These are phyloP conservation scores for Luffa acutangula DNA, from an alignment of 306 rosid species.

Conservation along the genomic window DNA sequence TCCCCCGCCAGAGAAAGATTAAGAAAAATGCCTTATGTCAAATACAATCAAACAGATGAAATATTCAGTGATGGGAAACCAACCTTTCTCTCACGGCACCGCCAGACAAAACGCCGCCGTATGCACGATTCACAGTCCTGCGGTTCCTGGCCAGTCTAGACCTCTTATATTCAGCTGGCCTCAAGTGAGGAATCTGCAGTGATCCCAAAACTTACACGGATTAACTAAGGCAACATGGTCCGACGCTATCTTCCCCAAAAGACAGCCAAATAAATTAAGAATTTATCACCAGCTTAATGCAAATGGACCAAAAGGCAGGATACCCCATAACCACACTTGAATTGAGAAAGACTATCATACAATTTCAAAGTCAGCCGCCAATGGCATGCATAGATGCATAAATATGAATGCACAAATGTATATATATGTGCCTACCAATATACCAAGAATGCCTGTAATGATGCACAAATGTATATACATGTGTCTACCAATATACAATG, in stretches of 20 bases:
- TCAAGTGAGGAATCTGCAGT: conserved; percentile 8
- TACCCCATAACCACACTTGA: neutral
- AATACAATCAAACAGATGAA: neutral
- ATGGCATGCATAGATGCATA: neutral
- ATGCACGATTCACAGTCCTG: conserved; percentile 9
- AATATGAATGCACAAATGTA: too few species aligned
- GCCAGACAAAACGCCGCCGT: conserved; percentile 6
- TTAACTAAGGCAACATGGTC: neutral
- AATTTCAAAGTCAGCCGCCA: neutral
- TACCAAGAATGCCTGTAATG: neutral
- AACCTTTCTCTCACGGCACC: conserved; percentile 9
- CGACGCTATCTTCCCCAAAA: neutral
- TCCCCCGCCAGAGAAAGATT: neutral
- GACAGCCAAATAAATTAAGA: neutral
- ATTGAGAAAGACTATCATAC: neutral
- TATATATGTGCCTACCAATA: neutral
- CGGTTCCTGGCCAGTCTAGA: conserved; percentile 6
- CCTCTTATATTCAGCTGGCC: conserved; percentile 12
- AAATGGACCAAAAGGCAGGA: neutral
- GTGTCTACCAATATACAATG: neutral
- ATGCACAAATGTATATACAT: neutral
- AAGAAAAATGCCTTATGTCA: neutral
- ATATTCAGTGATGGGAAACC: neutral
- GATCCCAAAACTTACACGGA: neutral
- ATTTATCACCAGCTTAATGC: neutral